phyloP scores from a whole-genome alignment of 2,329 filamentous ascomycete genomes.

The Metarhizium brunneum region DNA sequence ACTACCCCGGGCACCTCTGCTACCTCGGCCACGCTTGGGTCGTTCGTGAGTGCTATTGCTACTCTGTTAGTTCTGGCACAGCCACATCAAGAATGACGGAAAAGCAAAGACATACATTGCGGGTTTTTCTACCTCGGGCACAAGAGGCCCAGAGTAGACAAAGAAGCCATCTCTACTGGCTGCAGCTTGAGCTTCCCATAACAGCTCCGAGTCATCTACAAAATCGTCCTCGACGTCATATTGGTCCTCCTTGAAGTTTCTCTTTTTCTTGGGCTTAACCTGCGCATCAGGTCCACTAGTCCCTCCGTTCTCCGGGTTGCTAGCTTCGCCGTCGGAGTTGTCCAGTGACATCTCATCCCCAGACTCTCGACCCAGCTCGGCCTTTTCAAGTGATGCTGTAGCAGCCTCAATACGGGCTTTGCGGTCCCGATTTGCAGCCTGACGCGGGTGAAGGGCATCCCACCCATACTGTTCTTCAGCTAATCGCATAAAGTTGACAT shows the following conservation, averaged over 20 bases:
- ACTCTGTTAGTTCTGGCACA: background rate
- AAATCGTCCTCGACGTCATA: slow-evolving; percentile 79
- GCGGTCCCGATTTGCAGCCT: slow-evolving; percentile 80
- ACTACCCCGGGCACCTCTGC: slow-evolving; percentile 41
- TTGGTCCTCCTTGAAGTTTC: slow-evolving; percentile 71
- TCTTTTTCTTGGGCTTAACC: slow-evolving; percentile 66
- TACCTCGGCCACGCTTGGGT: slow-evolving; percentile 57
- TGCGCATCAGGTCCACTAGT: slow-evolving; percentile 52
- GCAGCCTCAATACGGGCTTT: slow-evolving; percentile 83
- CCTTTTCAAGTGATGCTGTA: slow-evolving; percentile 74
- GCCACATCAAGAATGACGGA: background rate
- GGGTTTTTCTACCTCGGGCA: slow-evolving; percentile 77
- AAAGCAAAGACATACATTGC: slow-evolving; percentile 26
- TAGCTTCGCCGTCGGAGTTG: slow-evolving; percentile 63
- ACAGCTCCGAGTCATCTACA: slow-evolving; percentile 85
- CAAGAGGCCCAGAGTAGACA: slow-evolving; percentile 86
- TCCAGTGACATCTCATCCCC: slow-evolving; percentile 81
- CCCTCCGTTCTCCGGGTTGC: slow-evolving; percentile 75
- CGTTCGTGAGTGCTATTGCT: slow-evolving; percentile 57
- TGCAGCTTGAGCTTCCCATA: slow-evolving; percentile 92
- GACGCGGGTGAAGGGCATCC: slow-evolving; percentile 82
- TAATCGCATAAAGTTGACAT: slow-evolving; percentile 89
- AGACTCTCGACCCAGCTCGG: slow-evolving; percentile 57
- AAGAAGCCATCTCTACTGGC: slow-evolving; percentile 96
- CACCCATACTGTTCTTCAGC: slow-evolving; percentile 93